Percentiles rank a stretch among this genome's conserved stretches.
Evolutionary conservation across 176 grass and related monocot genomes (phyloP).

Genomic region (Avena sativa): DNA sequence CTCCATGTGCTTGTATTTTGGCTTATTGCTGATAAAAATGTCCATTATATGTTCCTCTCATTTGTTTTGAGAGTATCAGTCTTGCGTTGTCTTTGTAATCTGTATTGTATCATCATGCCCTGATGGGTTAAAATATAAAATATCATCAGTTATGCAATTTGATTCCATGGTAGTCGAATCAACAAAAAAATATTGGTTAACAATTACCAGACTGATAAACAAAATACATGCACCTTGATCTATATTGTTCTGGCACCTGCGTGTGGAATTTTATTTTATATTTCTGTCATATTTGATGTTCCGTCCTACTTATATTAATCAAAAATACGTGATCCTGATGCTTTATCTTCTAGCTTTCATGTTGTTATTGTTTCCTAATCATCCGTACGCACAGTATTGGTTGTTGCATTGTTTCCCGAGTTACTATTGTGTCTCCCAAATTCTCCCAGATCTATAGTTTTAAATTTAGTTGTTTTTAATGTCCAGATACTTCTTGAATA

Average conservation of each 20-base stretch:
- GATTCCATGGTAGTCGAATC: not conserved
- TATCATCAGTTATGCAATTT: not conserved
- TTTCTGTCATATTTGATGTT: no score
- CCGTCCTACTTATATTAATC: no score
- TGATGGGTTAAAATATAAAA: not conserved
- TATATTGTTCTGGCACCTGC: not conserved
- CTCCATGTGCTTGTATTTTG: slow-evolving; percentile 6
- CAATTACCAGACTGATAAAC: not conserved
- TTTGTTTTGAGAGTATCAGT: not conserved
- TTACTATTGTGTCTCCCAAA: no score
- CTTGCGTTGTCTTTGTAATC: not conserved
- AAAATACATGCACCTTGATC: not conserved
- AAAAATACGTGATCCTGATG: no score
- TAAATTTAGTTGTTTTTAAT: no score
- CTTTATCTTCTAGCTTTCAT: no score
- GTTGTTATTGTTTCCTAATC: no score
- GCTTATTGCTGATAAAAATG: slow-evolving; percentile 13
- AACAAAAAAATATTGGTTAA: slow-evolving; percentile 20
- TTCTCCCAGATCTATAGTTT: no score
- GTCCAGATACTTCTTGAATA: no score
- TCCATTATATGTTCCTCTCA: not conserved
- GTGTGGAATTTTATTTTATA: no score
- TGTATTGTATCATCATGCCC: not conserved
- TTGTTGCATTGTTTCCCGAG: no score
- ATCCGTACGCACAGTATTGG: no score